Evolutionary conservation across 2,329 filamentous ascomycete species (phyloP).

Genomic region (Rhynchosporium secalis): DNA sequence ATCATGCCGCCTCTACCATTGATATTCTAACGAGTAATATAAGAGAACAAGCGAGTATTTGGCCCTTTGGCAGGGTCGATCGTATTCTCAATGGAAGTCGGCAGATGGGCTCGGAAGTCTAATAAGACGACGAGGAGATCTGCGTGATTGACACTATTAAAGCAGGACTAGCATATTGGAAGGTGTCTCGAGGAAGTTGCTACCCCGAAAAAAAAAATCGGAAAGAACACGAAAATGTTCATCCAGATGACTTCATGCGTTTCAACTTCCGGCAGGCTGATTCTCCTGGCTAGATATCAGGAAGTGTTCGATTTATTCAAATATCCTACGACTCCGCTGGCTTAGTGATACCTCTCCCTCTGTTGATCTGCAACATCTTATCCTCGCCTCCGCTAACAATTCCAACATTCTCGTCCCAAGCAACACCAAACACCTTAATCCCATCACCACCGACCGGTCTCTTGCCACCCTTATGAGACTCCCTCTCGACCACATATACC

Average conservation of each 20-base stretch:
- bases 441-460: slow-evolving; percentile 73
- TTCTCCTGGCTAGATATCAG: background rate
- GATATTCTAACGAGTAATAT: background rate
- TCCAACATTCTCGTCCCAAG: slow-evolving; percentile 82
- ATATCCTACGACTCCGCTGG: slow-evolving; percentile 5
- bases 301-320: background rate
- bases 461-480: slow-evolving; percentile 64
- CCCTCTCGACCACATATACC: slow-evolving; percentile 73
- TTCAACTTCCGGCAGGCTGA: background rate
- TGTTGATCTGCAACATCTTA: slow-evolving; percentile 89
- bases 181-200: too few species aligned
- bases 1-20: too few species aligned
- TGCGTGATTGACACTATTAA: too few species aligned
- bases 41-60: background rate
- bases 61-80: too few species aligned
- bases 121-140: too few species aligned
- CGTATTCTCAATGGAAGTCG: too few species aligned
- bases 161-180: too few species aligned
- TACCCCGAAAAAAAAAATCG: background rate
- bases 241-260: background rate
- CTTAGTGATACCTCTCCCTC: slow-evolving; percentile 38
- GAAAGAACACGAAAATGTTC: background rate
- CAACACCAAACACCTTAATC: slow-evolving; percentile 84
- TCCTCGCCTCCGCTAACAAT: slow-evolving; percentile 93
- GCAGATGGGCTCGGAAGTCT: too few species aligned